Evolutionary conservation across 78 protist genomes (phyloP), one percentile per base, ranked within the genome.

Genomic region (Bodo saltans): DNA sequence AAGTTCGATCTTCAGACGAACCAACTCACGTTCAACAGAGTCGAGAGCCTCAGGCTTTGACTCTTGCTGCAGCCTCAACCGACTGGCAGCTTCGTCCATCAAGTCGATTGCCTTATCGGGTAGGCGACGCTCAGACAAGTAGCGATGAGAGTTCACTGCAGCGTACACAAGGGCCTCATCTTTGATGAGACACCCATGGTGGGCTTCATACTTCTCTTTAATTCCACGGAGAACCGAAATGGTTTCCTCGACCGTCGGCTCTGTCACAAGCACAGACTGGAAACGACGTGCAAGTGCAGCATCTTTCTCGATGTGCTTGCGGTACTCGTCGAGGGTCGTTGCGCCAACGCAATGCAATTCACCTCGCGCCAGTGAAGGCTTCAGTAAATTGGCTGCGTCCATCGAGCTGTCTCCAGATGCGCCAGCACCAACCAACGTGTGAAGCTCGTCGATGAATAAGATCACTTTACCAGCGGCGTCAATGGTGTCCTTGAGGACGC

Each of bases 231-330:
- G 87, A 32, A 90, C 89, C 28, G 85, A 74, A 29, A 81, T 52
- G 38, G 92, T 80, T n/a, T 88, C 92, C 11, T 70, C 90, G 1
- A 88, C 92, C 30, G 75, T 37, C 41, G 93, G 93, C 82, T 89
- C 91, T 25, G 32, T 39, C 32, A 90, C 92, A 38, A 3, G 4
- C 28, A 79, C 91, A 42, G 47, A 83, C 82, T 91, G 93, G 76
- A 91, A 91, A n/a, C 93, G 80, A 21, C 94, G 60, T 68, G 89
- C 94, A n/a, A 91, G 79, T 3, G 94, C 94, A 8, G 88, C 79
- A 81, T 91, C 94, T 53, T 86, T 78, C 82, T 88, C 93, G 72
- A 91, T 87, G 81, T 89, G 29, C 71, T 84, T 42, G 27, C 90
- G 83, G 83, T 90, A 91, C 70, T 91, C 94, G 27, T 89, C 82